Conservation (phyloP, 495 filamentous ascomycete genomes). For the Lophiotrema nucula region DNA sequence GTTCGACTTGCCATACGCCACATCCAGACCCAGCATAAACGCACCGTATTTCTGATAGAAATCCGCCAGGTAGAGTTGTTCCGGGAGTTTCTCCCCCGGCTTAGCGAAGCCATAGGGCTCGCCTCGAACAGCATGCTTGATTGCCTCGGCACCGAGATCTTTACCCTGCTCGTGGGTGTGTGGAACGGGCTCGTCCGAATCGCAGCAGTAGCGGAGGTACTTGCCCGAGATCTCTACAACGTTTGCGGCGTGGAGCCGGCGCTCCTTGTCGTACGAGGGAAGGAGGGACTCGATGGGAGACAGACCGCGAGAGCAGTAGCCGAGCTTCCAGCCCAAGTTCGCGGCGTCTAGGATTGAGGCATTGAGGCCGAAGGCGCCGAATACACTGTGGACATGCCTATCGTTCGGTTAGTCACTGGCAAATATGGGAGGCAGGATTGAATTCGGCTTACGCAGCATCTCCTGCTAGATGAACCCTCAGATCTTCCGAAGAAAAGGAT, state of each 20-base stretch:
- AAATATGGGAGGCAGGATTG: slow-evolving; percentile 3
- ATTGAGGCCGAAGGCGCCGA: slow-evolving; percentile 47
- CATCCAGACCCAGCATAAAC: slow-evolving; percentile 33
- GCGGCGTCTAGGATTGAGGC: slow-evolving; percentile 44
- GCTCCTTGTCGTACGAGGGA: slow-evolving; percentile 41
- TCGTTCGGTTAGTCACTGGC: not conserved
- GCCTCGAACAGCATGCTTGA: too few species aligned
- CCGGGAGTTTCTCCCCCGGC: not conserved
- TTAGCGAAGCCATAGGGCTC: not conserved
- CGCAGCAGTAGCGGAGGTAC: slow-evolving; percentile 44
- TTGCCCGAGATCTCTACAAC: slow-evolving; percentile 40
- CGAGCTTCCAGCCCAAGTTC: slow-evolving; percentile 46
- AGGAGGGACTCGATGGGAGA: slow-evolving; percentile 31
- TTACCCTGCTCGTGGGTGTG: slow-evolving; percentile 19
- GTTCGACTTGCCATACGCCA: slow-evolving; percentile 21
- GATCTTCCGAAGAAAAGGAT: slow-evolving; percentile 40
- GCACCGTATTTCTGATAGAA: slow-evolving; percentile 35
- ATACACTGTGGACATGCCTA: slow-evolving; percentile 43
- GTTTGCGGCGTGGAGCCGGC: slow-evolving; percentile 38
- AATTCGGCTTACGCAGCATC: slow-evolving; percentile 41
- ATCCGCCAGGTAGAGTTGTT: slow-evolving; percentile 11
- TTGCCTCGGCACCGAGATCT: not conserved
- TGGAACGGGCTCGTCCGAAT: slow-evolving; percentile 28
- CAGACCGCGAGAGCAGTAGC: slow-evolving; percentile 30
- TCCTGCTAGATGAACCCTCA: slow-evolving; percentile 42